Conservation (phyloP, 2,329 filamentous ascomycete genomes). For the Sporothrix brasiliensis region DNA sequence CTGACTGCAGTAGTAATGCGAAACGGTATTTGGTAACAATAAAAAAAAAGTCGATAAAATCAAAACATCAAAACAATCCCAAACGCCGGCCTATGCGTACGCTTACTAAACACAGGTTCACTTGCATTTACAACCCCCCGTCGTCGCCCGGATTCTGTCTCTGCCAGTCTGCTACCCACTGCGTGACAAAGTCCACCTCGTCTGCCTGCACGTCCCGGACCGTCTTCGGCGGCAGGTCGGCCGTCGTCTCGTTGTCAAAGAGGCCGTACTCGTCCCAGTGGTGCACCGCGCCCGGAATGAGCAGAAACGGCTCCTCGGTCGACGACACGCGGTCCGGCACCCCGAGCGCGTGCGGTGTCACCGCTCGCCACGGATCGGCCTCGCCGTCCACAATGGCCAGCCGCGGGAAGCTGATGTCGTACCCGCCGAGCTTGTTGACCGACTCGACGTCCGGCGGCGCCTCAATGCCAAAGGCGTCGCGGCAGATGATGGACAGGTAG, state of each 20-base stretch:
- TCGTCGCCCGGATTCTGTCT: neutral
- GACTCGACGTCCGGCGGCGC: conserved; percentile 62
- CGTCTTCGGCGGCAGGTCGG: conserved; percentile 34
- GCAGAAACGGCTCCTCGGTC: conserved; percentile 67
- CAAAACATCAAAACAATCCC: neutral
- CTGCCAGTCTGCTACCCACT: conserved; percentile 35
- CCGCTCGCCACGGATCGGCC: conserved; percentile 77
- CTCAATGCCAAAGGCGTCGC: conserved; percentile 69
- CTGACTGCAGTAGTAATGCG: neutral
- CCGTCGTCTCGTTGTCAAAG: conserved; percentile 62
- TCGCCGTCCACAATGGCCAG: conserved; percentile 78
- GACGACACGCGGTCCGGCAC: conserved; percentile 62
- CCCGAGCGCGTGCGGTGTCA: conserved; percentile 69
- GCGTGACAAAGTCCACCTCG: conserved; percentile 35
- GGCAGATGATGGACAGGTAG: conserved; percentile 65
- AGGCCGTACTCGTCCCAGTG: conserved; percentile 78
- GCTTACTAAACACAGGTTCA: neutral
- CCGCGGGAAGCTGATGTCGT: conserved; percentile 70
- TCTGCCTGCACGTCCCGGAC: conserved; percentile 33
- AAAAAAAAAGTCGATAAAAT: neutral
- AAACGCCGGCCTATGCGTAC: neutral
- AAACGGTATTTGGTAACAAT: neutral
- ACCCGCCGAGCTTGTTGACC: conserved; percentile 78
- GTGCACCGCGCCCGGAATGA: conserved; percentile 73
- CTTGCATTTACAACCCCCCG: neutral